A percentile compares a stretch with the other conserved stretches of the same genome.
phyloP scores from a whole-genome alignment of 1,284 basidiomycete genomes.

The Xerocomus nothofagi region DNA sequence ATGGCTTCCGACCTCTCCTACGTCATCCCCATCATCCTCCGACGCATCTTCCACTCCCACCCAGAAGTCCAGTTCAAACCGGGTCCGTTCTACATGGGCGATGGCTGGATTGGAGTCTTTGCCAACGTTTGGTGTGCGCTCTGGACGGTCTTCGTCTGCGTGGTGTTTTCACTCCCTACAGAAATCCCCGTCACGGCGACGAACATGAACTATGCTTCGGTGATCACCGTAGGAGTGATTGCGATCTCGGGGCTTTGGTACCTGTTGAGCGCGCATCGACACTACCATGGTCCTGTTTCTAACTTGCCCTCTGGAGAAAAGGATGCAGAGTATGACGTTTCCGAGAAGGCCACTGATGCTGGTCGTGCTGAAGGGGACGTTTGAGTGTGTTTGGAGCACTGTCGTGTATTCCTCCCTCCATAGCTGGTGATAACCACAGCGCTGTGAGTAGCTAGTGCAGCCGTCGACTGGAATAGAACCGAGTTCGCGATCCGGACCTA shows the following conservation, averaged over 20 bases:
- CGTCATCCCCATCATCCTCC: conserved; percentile 71
- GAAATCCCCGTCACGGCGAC: conserved; percentile 62
- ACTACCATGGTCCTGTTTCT: conserved; percentile 31
- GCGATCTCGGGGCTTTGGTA: conserved; percentile 31
- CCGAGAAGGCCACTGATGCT: conserved; percentile 3
- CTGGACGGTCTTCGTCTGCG: conserved; percentile 69
- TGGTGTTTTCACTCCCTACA: conserved; percentile 76
- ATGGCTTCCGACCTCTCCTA: conserved; percentile 74
- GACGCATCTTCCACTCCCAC: conserved; percentile 73
- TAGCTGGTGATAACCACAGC: neutral
- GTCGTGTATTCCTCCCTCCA: neutral
- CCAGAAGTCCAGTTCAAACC: conserved; percentile 85
- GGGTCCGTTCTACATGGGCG: conserved; percentile 87
- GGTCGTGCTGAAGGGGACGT: neutral
- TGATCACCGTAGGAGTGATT: conserved; percentile 31
- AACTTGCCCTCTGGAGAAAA: conserved; percentile 18
- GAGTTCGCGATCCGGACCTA: neutral
- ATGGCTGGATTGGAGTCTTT: conserved; percentile 63
- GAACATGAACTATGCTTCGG: conserved; percentile 80
- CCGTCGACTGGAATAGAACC: neutral
- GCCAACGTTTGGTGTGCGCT: conserved; percentile 67
- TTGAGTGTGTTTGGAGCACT: conserved; percentile 1
- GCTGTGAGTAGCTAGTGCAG: neutral
- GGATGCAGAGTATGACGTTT: neutral
- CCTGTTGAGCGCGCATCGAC: conserved; percentile 24